These are phyloP conservation scores for Phytomonas francai DNA, from an alignment of 208 protist species.

Conservation along the genomic window DNA sequence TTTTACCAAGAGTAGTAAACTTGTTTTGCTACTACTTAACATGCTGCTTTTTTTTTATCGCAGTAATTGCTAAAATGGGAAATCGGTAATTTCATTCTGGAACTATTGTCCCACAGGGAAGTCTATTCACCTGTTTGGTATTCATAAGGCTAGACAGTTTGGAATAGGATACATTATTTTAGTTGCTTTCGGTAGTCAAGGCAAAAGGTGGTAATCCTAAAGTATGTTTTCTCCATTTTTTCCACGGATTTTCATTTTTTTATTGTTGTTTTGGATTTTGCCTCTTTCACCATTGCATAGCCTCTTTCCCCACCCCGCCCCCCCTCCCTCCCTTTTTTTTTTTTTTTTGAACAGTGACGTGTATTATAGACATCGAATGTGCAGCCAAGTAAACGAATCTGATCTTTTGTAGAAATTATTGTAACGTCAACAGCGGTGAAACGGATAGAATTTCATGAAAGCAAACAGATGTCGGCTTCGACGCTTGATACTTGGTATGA, in stretches of 20 bases:
- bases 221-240: not conserved
- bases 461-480: slow-evolving; percentile 19
- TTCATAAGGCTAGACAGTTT: not conserved
- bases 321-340: not conserved
- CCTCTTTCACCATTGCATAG: not conserved
- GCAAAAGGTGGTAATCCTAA: not conserved
- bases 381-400: slow-evolving; percentile 5
- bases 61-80: slow-evolving; percentile 6
- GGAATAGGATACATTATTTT: not conserved
- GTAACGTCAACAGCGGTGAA: not conserved
- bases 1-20: not conserved
- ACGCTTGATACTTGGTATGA: slow-evolving; percentile 79
- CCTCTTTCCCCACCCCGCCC: not conserved
- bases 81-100: not conserved
- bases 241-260: not conserved
- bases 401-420: not conserved
- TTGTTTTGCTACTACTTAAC: slow-evolving; percentile 3
- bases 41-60: slow-evolving; percentile 11
- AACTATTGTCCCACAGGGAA: not conserved
- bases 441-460: slow-evolving; percentile 21
- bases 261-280: not conserved
- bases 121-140: not conserved
- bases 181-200: not conserved
- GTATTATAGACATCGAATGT: slow-evolving; percentile 14
- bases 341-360: not conserved